Percentiles rank a stretch among this genome's conserved stretches.
phyloP scores from a whole-genome alignment of 192 early-diverging fungal species.

The Backusella tuberculispora region DNA sequence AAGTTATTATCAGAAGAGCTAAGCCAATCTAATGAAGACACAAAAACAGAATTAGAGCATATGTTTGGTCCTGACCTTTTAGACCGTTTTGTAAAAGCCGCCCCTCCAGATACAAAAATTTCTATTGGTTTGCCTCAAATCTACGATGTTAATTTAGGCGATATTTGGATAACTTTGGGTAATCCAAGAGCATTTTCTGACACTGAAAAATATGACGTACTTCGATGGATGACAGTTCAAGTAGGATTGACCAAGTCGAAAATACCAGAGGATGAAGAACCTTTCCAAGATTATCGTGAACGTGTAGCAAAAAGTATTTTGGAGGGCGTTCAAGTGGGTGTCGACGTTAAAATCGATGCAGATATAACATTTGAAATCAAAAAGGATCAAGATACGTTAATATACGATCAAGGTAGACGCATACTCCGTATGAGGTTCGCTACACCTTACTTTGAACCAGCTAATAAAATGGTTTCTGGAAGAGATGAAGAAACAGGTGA shows the following conservation, averaged over 20 bases:
- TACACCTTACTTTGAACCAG: constrained; percentile 56
- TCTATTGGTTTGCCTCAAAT: constrained; percentile 46
- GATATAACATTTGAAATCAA: constrained; percentile 38
- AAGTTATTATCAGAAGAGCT: constrained; percentile 23
- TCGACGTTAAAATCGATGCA: constrained; percentile 53
- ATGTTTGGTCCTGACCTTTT: constrained; percentile 49
- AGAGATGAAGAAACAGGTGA: constrained; percentile 40
- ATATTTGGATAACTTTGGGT: constrained; percentile 54
- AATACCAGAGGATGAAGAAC: constrained; percentile 22
- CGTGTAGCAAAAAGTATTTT: constrained; percentile 48
- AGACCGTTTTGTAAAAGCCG: constrained; percentile 36
- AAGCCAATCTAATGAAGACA: not conserved
- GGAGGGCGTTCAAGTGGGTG: constrained; percentile 53
- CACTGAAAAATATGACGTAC: constrained; percentile 36
- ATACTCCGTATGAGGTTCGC: constrained; percentile 51
- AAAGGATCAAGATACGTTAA: constrained; percentile 23
- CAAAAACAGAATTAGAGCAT: not conserved
- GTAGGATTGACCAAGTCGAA: constrained; percentile 20
- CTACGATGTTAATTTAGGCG: constrained; percentile 50
- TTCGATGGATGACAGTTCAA: constrained; percentile 48
- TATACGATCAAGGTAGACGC: constrained; percentile 52
- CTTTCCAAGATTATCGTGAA: constrained; percentile 38
- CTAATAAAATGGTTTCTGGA: constrained; percentile 49
- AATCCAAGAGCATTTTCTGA: constrained; percentile 32
- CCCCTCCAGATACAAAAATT: constrained; percentile 24